Evolutionary conservation across 2,329 filamentous ascomycete species (phyloP), one percentile per base, ranked within the genome.

Genomic region (Cladosporium phlei): DNA sequence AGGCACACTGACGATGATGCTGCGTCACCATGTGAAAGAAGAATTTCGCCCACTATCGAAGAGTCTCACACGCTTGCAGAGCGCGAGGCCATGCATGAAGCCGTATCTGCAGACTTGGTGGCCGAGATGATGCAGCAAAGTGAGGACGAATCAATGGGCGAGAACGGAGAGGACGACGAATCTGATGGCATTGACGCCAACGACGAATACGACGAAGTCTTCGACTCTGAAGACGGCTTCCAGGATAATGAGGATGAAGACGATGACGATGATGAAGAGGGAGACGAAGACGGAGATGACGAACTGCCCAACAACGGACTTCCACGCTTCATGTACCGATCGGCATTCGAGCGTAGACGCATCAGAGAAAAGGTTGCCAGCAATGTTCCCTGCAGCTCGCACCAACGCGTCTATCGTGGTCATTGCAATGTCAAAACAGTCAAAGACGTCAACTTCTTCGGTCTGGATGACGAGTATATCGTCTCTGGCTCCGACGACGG

Each of bases 361-460:
- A 61, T 69, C 20, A 70, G 76, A 43, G 69, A 74, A 40, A 67
- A 70, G 14, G 76, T 83, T 12, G 77, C 82, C 50, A 57, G 64
- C 0, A 62, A 78, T 42, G 71, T 78, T 5, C 75, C 78, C 11
- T 80, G 78, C 55, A 71, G 68, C 14, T 66, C 76, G 2, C 77
- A 82, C 52, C 79, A 74, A 2, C 74, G 74, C 29, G 63, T 72
- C 16, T 85, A 83, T 58, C 69, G 70, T 3, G 82, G 82, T 2
- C 82, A 85, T 60, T 84, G 81, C 66, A 84, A 84, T 53, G 73
- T 82, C 43, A 75, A 79, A 53, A 84, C 80, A 1, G 80, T 85
- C 55, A 85, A 85, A 56, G 82, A 85, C 56, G 79, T 84, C 50
- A 84, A 84, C 51, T 85, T 77, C 64, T 84, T 80, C 52, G 82